Conservation (phyloP, 164 flowering plant species). For the Macadamia integrifolia region DNA sequence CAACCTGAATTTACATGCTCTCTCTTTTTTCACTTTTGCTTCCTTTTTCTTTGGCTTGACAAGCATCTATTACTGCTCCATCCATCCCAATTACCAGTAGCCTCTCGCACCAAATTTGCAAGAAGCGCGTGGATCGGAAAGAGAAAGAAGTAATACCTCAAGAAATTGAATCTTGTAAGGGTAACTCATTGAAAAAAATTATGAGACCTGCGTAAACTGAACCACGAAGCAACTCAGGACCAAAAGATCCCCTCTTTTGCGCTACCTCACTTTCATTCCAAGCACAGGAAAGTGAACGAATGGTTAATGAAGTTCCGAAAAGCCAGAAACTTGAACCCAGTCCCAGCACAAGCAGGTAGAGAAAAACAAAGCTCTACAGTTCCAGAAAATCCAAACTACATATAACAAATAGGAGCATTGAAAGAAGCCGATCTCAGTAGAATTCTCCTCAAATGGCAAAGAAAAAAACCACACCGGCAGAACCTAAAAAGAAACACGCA, state of each 20-base stretch:
- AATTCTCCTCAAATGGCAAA: not conserved
- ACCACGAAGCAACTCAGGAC: not conserved
- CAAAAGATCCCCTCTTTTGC: not conserved
- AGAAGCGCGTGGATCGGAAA: not conserved
- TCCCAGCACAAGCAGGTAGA: not conserved
- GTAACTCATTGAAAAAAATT: not conserved
- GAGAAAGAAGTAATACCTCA: not conserved
- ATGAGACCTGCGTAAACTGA: not conserved
- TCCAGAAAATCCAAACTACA: not conserved
- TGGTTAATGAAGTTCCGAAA: not conserved
- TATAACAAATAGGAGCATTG: not conserved
- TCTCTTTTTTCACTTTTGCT: not conserved
- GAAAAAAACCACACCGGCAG: not conserved
- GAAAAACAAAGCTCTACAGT: not conserved
- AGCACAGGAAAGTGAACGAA: not conserved
- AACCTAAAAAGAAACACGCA: not conserved
- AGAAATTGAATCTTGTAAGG: no score
- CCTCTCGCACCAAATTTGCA: not conserved
- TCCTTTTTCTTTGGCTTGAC: not conserved
- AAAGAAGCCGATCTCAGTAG: conserved; percentile 9
- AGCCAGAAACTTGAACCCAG: not conserved
- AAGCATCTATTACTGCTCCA: not conserved
- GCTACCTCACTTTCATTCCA: not conserved
- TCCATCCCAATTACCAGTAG: conserved; percentile 1
- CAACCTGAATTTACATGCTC: not conserved